These are phyloP conservation scores for Kurtzmaniella quercitrusa DNA, from an alignment of 1,139 yeast genomes.

Conservation along the genomic window DNA sequence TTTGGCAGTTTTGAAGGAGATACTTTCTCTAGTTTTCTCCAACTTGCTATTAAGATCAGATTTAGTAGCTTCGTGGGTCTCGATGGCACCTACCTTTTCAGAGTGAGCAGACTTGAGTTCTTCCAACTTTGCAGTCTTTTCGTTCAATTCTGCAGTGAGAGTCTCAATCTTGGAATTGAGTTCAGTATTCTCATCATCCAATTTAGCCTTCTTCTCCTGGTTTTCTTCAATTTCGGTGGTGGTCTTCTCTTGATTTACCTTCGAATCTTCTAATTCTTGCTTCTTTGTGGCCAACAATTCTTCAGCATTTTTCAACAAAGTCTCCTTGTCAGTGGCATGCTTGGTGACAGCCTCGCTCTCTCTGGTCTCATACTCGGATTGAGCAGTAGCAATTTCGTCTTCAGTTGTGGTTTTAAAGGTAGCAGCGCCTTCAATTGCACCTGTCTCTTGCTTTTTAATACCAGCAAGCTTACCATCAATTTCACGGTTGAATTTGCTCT, in stretches of 20 bases:
- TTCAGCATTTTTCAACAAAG: constrained; percentile 41
- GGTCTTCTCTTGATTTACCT: constrained; percentile 43
- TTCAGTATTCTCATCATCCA: constrained; percentile 43
- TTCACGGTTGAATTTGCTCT: constrained; percentile 36
- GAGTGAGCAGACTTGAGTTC: constrained; percentile 38
- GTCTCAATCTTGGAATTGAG: constrained; percentile 38
- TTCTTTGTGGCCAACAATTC: constrained; percentile 46
- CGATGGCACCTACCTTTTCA: constrained; percentile 36
- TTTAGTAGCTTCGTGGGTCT: constrained; percentile 32
- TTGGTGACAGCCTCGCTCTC: constrained; percentile 46
- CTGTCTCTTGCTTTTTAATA: constrained; percentile 26
- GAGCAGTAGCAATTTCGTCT: constrained; percentile 44
- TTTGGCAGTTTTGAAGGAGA: constrained; percentile 32
- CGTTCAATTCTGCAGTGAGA: constrained; percentile 38
- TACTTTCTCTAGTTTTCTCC: constrained; percentile 29
- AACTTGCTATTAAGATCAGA: constrained; percentile 40
- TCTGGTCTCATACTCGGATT: constrained; percentile 40
- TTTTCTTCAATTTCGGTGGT: constrained; percentile 43
- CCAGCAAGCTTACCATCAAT: constrained; percentile 34
- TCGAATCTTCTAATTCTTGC: constrained; percentile 47
- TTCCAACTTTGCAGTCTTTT: constrained; percentile 36
- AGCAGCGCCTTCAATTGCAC: constrained; percentile 30
- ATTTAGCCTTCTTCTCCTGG: constrained; percentile 38
- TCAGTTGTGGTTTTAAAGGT: constrained; percentile 37
- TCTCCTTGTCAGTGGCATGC: constrained; percentile 45